Conservation (phyloP, 768 basidiomycete genomes). For the Jaapia argillacea region DNA sequence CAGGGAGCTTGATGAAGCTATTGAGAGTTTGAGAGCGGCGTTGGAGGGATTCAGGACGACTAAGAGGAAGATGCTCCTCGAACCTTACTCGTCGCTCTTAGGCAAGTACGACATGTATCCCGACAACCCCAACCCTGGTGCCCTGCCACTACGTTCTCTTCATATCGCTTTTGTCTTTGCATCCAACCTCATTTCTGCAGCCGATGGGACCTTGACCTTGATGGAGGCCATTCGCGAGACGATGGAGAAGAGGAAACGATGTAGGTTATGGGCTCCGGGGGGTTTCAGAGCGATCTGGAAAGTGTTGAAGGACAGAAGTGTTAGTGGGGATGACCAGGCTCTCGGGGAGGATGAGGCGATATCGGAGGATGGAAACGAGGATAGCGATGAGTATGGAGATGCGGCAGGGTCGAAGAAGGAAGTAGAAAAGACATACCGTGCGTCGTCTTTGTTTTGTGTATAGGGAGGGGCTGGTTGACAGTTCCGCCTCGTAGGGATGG, state of each 20-base stretch:
- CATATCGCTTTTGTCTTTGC: constrained; percentile 42
- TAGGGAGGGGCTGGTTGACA: neutral
- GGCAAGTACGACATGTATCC: constrained; percentile 13
- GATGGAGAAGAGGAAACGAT: constrained; percentile 24
- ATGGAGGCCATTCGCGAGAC: constrained; percentile 27
- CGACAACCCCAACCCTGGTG: neutral
- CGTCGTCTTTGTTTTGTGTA: constrained; percentile 2
- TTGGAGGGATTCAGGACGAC: constrained; percentile 21
- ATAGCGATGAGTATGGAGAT: constrained; percentile 14
- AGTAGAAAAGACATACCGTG: constrained; percentile 7
- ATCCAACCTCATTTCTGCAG: constrained; percentile 29
- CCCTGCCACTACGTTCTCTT: constrained; percentile 28
- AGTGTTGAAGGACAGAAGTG: constrained; percentile 14
- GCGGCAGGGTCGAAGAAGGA: constrained; percentile 17
- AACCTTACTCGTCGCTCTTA: constrained; percentile 32
- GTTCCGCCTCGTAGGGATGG: constrained; percentile 19
- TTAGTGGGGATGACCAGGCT: constrained; percentile 5
- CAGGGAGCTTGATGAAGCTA: constrained; percentile 16
- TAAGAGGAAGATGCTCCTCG: constrained; percentile 26
- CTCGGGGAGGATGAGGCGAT: constrained; percentile 15
- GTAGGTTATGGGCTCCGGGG: constrained; percentile 40
- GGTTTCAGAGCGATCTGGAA: constrained; percentile 26
- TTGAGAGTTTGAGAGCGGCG: constrained; percentile 15
- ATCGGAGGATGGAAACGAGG: constrained; percentile 19
- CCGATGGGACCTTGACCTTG: constrained; percentile 24